Base-by-base conservation (phyloP, 1,284 basidiomycete genomes). In the Ustilago vetiveriae region DNA sequence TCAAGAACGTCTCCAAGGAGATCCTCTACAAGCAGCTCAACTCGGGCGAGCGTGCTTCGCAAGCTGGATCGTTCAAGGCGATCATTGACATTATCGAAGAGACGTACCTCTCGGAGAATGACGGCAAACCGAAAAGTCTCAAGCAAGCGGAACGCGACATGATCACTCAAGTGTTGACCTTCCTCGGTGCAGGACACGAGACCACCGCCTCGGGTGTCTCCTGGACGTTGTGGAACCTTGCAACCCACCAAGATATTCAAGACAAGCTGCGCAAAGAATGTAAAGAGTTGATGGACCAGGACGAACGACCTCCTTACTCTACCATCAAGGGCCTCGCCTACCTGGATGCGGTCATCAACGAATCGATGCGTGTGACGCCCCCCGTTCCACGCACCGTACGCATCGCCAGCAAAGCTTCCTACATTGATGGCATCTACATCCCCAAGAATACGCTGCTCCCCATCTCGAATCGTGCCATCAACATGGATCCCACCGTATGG, bases 211-310 rank as follows among this genome's bases (percentile, higher is more conserved):
- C 87, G 0, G 88, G 89, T 0, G 83, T 90, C 1, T 87, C 88
- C 5, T 93, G 90, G 90, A 87, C 86, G 54, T 83, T 92, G 1
- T 89, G 88, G 77, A 86, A 87, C 23, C 86, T 92, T 17, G 84
- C 88, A 0, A 84, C 83, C 29, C 77, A 87, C 46, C 86, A 85
- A 0, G 83, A 83, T 1, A 82, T 85, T 7, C 91, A 92, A 78
- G 69, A 75, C n/a, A 83, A 82, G 27, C 84, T 92, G 2, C 86
- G 89, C 4, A 81, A 82, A 6, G 88, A 88, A 44, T 79, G 90
- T 33, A 70, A 77, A 17, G 70, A 64, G 42, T 41, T 76, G 17
- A 52, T 78, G 42, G 48, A 64, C 13, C 41, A 52, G 11, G 60
- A 68, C 36, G 48, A 72, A 19, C 56, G 60, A 19, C 76, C 74